A percentile compares a stretch with the other conserved stretches of the same genome.
These are phyloP conservation scores for Fraxinus ornus DNA, from an alignment of 305 asterid species.

Conservation along the genomic window DNA sequence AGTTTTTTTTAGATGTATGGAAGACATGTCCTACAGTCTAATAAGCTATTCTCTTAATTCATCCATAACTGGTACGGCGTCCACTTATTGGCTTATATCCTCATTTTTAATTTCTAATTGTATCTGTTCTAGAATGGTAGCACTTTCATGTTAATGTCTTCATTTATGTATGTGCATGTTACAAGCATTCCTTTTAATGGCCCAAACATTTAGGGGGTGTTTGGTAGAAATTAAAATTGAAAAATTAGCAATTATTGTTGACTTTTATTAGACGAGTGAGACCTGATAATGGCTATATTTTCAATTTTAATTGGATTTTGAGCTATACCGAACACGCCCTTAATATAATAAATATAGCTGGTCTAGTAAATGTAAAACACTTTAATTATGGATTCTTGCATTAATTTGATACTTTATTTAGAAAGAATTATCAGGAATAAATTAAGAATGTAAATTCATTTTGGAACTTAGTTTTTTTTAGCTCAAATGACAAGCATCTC, in stretches of 20 bases:
- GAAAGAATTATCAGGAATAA: not conserved
- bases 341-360: not conserved
- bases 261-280: too few species aligned
- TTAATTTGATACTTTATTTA: not conserved
- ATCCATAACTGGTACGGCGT: not conserved
- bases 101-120: not conserved
- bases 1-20: not conserved
- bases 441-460: not conserved
- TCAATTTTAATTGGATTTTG: too few species aligned
- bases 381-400: not conserved
- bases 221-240: too few species aligned
- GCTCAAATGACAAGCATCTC: not conserved
- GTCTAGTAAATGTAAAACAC: not conserved
- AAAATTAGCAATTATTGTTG: too few species aligned
- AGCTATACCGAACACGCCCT: too few species aligned
- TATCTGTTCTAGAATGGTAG: not conserved
- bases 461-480: not conserved
- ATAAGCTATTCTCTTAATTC: not conserved
- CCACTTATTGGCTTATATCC: not conserved
- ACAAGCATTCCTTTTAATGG: not conserved
- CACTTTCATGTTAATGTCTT: not conserved
- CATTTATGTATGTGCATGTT: not conserved
- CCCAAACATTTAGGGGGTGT: not conserved
- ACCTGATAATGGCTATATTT: too few species aligned
- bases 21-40: not conserved